A percentile compares a stretch with the other conserved stretches of the same genome.
Evolutionary conservation across 257 asterid genomes (phyloP).

Genomic region (Nicotiana tabacum): DNA sequence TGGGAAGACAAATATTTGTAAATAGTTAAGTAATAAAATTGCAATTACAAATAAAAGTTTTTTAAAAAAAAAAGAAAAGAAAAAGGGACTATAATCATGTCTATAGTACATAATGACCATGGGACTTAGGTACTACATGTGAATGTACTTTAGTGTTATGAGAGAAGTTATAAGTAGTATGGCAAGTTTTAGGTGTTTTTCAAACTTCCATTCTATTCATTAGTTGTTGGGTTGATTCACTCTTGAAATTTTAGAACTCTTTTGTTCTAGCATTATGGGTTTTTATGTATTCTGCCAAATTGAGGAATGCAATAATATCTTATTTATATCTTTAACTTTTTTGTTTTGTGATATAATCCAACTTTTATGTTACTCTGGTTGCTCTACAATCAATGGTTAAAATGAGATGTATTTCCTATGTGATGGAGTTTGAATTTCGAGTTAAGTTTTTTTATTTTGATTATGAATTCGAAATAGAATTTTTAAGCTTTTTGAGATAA

Average conservation of each 20-base stretch:
- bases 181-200: background rate
- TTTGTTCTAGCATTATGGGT: background rate
- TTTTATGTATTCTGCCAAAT: background rate
- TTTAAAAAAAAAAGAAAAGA: background rate
- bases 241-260: background rate
- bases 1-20: background rate
- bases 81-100: background rate
- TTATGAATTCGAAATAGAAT: too few species aligned
- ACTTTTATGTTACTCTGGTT: background rate
- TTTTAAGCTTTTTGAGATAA: too few species aligned
- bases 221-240: background rate
- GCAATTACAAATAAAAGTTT: background rate
- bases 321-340: background rate
- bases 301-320: background rate
- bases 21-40: background rate
- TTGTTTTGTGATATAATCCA: background rate
- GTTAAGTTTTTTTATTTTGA: too few species aligned
- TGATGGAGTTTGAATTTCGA: too few species aligned
- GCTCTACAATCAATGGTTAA: background rate
- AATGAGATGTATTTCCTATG: background rate
- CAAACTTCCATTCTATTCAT: background rate
- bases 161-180: background rate
- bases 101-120: constrained; percentile 1
- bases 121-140: background rate
- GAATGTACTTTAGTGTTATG: background rate